Percentiles rank a stretch among this genome's conserved stretches.
Conservation (phyloP, 768 basidiomycete species). For the Serendipita sp. region DNA sequence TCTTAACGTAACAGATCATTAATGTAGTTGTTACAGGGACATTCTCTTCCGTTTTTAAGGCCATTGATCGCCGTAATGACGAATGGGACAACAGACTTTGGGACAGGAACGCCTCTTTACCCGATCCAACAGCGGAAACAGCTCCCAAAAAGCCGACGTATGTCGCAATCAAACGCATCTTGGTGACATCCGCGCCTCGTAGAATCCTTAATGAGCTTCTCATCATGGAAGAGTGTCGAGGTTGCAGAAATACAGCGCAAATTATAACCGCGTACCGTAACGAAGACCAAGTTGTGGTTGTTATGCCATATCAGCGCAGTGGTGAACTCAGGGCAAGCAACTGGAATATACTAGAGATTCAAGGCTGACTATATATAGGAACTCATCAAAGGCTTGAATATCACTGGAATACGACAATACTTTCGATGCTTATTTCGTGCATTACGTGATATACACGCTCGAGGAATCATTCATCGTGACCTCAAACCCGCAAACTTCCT, state of each 20-base stretch:
- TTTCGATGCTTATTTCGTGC: constrained; percentile 85
- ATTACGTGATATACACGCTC: constrained; percentile 70
- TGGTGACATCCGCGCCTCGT: constrained; percentile 88
- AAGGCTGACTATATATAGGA: constrained; percentile 24
- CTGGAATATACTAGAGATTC: neutral
- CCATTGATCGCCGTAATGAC: constrained; percentile 63
- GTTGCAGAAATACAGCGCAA: constrained; percentile 78
- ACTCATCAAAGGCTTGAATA: constrained; percentile 60
- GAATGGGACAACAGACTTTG: constrained; percentile 60
- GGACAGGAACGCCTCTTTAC: no score
- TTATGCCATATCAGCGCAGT: constrained; percentile 87
- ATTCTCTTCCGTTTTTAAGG: constrained; percentile 99
- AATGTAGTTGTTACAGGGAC: constrained; percentile 46
- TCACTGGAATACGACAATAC: constrained; percentile 68
- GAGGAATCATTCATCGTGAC: constrained; percentile 87
- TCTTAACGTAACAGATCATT: neutral
- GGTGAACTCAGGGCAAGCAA: constrained; percentile 83
- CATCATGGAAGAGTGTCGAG: constrained; percentile 74
- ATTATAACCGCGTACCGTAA: constrained; percentile 88
- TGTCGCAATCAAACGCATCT: constrained; percentile 92
- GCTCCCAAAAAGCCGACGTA: constrained; percentile 39
- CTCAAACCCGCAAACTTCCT: constrained; percentile 98
- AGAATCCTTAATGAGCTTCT: constrained; percentile 85
- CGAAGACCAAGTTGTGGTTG: constrained; percentile 79
- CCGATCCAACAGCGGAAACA: constrained; percentile 37